phyloP scores from a whole-genome alignment of 208 protist genomes.

The Trypanosoma cruzi region DNA sequence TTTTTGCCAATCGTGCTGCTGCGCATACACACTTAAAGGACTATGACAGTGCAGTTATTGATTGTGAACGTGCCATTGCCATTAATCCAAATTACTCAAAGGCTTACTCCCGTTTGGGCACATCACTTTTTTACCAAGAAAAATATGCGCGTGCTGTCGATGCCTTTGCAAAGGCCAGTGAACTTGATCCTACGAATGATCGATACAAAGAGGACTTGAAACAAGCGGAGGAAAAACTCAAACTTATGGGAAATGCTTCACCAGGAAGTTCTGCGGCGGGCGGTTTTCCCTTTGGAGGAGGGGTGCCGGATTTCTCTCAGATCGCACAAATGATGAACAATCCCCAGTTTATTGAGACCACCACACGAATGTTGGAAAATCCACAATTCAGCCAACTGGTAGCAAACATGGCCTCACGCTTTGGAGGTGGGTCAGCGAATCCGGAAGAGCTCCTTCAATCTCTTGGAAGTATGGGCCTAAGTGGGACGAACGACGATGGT shows the following conservation, averaged over 20 bases:
- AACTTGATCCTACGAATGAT: slow-evolving; percentile 92
- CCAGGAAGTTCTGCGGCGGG: slow-evolving; percentile 34
- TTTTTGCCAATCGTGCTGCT: slow-evolving; percentile 92
- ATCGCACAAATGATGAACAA: slow-evolving; percentile 89
- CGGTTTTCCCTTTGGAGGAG: slow-evolving; percentile 40
- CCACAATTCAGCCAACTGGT: slow-evolving; percentile 89
- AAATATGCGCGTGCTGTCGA: slow-evolving; percentile 85
- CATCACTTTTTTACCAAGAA: slow-evolving; percentile 90
- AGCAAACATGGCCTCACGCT: slow-evolving; percentile 75
- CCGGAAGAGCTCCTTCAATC: slow-evolving; percentile 50
- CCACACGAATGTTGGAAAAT: slow-evolving; percentile 91
- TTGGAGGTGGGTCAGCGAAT: slow-evolving; percentile 46
- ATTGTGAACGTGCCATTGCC: slow-evolving; percentile 89
- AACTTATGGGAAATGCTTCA: slow-evolving; percentile 32
- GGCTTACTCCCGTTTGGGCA: slow-evolving; percentile 90
- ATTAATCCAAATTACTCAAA: slow-evolving; percentile 91
- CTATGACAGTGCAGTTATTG: slow-evolving; percentile 85
- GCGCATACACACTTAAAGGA: slow-evolving; percentile 92
- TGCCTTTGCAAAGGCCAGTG: slow-evolving; percentile 88
- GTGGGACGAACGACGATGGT: slow-evolving; percentile 53
- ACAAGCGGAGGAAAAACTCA: slow-evolving; percentile 81
- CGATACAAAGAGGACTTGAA: slow-evolving; percentile 93
- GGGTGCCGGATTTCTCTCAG: slow-evolving; percentile 80
- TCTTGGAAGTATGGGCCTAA: slow-evolving; percentile 41
- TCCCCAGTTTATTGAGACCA: slow-evolving; percentile 91